Base-by-base conservation (phyloP, 352 stramenopile species). In the Phytophthora lateralis region DNA sequence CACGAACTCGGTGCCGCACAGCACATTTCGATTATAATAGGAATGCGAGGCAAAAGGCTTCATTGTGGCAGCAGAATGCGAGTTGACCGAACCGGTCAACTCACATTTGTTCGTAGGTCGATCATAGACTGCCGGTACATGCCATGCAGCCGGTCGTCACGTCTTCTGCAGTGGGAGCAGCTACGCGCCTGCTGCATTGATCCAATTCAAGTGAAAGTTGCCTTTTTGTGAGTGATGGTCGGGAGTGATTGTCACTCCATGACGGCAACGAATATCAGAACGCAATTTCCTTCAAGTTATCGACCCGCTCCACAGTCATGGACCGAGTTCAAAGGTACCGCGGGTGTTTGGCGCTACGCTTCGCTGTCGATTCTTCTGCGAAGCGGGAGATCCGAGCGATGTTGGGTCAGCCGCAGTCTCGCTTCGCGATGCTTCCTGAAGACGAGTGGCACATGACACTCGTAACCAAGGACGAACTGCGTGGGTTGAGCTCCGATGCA, bases 381-480 rank as follows among this genome's bases (percentile, higher is more conserved):
- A 67, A 49, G 32, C 27, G 60, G 8, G 53, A 66, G 6, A 51
- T 75, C 43, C 52, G 42, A 45, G n/a, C 6, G 17, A 73, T 75
- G 35, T 8, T 78, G 21, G 35, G 14, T 20, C 26, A 17, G 8
- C 9, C 55, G 34, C 15, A 45, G 4, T 6, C 21, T 20, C 48
- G 20, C 1, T 62, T 61, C n/a, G 27, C 55, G 1, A 32, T 73
- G 5, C 39, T 78, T 1, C 51, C 63, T 9, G 58, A 53, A 30
- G 17, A 64, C 35, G 66, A 78, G 34, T 90, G 78, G 80, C 80
- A 88, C 66, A 48, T 90, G 24, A 87, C 78, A 20, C 60, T 90
- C 0, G 69, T 68, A 18, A 88, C 78, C n/a, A 90, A 90, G 39
- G 66, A 76, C 1, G 80, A 90, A 42, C 46, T 75, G 26, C 62